Evolutionary conservation across 139 green algal species (phyloP), one percentile per base, ranked within the genome.

Genomic region (Pleodorina starrii): DNA sequence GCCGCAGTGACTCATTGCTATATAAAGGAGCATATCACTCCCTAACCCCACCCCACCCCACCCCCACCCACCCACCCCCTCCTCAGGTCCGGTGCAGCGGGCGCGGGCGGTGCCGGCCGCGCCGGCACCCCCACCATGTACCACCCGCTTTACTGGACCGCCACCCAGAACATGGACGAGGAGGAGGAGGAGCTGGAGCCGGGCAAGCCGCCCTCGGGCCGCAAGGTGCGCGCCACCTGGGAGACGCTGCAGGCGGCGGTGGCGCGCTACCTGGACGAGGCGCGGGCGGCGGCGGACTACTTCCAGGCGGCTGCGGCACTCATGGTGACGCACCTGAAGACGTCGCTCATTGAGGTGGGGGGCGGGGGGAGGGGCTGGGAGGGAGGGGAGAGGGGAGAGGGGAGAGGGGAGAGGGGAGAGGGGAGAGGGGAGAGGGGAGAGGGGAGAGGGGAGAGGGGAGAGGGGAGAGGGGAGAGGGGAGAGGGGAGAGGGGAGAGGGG

Each of bases 281-380:
- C 80, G 23, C 74, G 36, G 0, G 86, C 80, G 12, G 90, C 90
- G 5, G 86, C 86, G 1, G 73, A 87, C 16, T 93, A 91, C 60
- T 91, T 85, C 66, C 63, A 75, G 54, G 51, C 82, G 46, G 90
- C 90, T 5, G 87, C 90, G 0, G 80, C 43, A 10, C 69, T 93
- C 17, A 93, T 93, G 90, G 88, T 87, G 0, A 85, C 69, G 2
- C 90, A 93, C 74, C 86, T 93, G 16, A 93, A 93, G 81, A 90
- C 88, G 25, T 66, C 68, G 48, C 81, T 93, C 27, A 87, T 91
- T 14, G 84, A 92, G 83, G 89, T 87, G 38, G n/a, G n/a, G n/a
- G n/a, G n/a, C n/a, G n/a, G n/a, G n/a, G n/a, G n/a, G n/a, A n/a
- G n/a, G n/a, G n/a, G n/a, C n/a, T n/a, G n/a, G n/a, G n/a, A n/a